Base-by-base conservation (phyloP, 352 stramenopile genomes). In the Pythium phragmiticola region DNA sequence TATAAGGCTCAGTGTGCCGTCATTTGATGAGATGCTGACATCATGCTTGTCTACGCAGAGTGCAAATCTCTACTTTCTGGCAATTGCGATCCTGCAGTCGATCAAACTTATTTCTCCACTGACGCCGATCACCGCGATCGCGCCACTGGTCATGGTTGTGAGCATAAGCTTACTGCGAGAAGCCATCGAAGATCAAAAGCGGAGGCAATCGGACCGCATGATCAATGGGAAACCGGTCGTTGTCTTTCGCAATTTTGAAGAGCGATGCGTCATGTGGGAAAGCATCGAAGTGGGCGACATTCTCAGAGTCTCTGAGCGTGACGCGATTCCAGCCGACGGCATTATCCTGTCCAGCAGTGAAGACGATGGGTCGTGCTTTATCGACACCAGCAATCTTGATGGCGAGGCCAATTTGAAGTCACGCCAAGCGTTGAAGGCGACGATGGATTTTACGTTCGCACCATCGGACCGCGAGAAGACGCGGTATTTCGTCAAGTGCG, bases 11-110 rank as follows among this genome's bases (percentile, higher is more conserved):
- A 37, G 17, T 48, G 13, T 16, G 21, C 21, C 61, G 96, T 30
- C 84, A 84, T 41, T 45, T 93, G 46, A 61, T 68, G 37, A 70
- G 17, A 28, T 1, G 26, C 50, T 57, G 36, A 48, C 14, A 14
- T 8, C 16, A 26, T 57, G 19, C n/a, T 45, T 82, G 83, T 67
- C 89, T 93, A 65, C 36, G 63, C 28, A 92, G 72, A 90, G 95
- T 57, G 92, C 90, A 3, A 98, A 98, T 66, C 70, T 98, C 62
- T 98, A 98, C 73, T 98, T 98, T 72, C 69, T 98, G 13, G 77
- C 90, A 62, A 95, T 98, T 47, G 89, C 89, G 4, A 74, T 93
- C 33, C 78, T 98, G 49, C 97, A 98, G 83, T 94, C 92, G 0
- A 80, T 98, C 19, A 88, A 80, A 48, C 74, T 82, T 13, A 81